These are phyloP conservation scores for Gnomoniopsis smithogilvyi DNA, from an alignment of 2,329 filamentous ascomycete genomes.

Conservation along the genomic window DNA sequence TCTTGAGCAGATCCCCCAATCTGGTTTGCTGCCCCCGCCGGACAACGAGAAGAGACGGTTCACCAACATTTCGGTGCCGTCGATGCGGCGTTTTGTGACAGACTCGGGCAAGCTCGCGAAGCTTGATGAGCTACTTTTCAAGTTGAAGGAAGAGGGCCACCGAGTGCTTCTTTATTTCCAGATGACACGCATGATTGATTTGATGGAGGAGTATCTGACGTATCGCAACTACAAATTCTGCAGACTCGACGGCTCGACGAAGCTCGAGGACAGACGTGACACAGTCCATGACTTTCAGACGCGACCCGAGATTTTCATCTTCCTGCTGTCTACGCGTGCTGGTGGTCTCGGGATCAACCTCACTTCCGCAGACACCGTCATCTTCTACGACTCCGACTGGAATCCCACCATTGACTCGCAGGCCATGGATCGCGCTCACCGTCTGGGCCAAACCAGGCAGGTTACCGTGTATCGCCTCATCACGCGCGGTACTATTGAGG, in stretches of 20 bases:
- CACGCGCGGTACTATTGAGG: conserved; percentile 93
- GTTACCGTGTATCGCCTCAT: conserved; percentile 98
- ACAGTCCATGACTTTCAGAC: conserved; percentile 97
- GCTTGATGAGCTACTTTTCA: conserved; percentile 79
- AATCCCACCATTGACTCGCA: conserved; percentile 98
- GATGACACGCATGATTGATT: conserved; percentile 99
- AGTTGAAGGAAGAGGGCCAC: conserved; percentile 88
- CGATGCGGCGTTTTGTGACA: conserved; percentile 96
- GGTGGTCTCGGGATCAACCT: conserved; percentile 98
- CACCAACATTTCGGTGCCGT: conserved; percentile 88
- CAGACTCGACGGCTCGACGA: conserved; percentile 92
- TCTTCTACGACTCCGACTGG: conserved; percentile 99
- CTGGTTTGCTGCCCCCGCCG: conserved; percentile 69
- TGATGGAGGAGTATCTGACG: conserved; percentile 98
- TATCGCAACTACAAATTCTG: conserved; percentile 99
- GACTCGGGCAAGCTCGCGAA: conserved; percentile 95
- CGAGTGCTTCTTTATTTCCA: conserved; percentile 98
- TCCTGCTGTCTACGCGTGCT: conserved; percentile 90
- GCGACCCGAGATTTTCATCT: conserved; percentile 91
- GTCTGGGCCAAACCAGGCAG: conserved; percentile 91
- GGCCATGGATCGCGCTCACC: conserved; percentile 98
- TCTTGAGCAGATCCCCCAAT: conserved; percentile 58
- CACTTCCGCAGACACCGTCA: conserved; percentile 94
- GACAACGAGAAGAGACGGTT: conserved; percentile 80
- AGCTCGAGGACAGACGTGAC: conserved; percentile 93